Conservation (phyloP, 495 filamentous ascomycete genomes). For the Penicillium salamii region DNA sequence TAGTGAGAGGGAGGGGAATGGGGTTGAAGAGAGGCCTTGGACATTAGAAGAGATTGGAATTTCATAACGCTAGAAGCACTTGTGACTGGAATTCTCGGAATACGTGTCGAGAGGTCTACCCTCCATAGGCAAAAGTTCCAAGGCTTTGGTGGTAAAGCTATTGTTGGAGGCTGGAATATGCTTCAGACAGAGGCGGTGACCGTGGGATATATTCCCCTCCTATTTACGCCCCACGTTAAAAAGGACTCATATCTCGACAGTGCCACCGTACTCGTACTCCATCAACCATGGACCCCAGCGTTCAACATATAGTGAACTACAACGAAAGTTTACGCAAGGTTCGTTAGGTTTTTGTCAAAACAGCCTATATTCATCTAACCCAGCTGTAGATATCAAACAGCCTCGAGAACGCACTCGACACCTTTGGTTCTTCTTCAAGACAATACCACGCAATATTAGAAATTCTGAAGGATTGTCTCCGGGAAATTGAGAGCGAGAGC, state of each 20-base stretch:
- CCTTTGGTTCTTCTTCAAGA: slow-evolving; percentile 37
- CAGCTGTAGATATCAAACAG: slow-evolving; percentile 37
- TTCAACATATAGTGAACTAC: slow-evolving; percentile 16
- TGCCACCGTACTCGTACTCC: too few species aligned
- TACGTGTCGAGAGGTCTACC: too few species aligned
- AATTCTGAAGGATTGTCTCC: slow-evolving; percentile 37
- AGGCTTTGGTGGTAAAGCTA: not conserved
- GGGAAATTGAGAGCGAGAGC: slow-evolving; percentile 26
- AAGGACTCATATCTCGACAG: too few species aligned
- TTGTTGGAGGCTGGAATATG: not conserved
- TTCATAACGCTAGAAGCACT: too few species aligned
- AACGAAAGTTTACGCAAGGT: slow-evolving; percentile 34
- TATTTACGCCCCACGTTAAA: too few species aligned
- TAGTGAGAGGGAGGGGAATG: not conserved
- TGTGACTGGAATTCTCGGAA: too few species aligned
- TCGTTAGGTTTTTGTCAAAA: not conserved
- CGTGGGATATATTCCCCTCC: not conserved
- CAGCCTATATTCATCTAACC: not conserved
- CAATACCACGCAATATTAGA: slow-evolving; percentile 38
- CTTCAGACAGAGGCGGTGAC: slow-evolving; percentile 1
- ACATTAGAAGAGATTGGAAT: slow-evolving; percentile 1
- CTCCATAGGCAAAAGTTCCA: too few species aligned
- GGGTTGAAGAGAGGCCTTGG: not conserved
- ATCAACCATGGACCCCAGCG: slow-evolving; percentile 2
- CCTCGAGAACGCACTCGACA: slow-evolving; percentile 40